phyloP scores from a whole-genome alignment of 306 rosid species.

The Begonia loranthoides region DNA sequence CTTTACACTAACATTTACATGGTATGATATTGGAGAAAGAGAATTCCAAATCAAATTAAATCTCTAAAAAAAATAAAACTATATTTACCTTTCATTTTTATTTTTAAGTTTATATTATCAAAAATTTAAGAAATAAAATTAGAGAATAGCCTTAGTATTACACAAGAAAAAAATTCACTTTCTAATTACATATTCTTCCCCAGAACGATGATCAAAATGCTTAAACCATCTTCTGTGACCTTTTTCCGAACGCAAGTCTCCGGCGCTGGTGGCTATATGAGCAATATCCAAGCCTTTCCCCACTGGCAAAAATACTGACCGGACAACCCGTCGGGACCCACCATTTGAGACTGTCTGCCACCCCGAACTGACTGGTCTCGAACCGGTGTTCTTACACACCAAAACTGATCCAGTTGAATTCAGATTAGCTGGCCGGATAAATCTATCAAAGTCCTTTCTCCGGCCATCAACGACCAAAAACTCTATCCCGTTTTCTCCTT shows the following conservation, averaged over 20 bases:
- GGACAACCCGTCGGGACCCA: slow-evolving; percentile 42
- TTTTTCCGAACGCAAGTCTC: slow-evolving; percentile 13
- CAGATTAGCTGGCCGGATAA: slow-evolving; percentile 50
- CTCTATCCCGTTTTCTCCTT: slow-evolving; percentile 37
- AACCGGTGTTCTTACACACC: slow-evolving; percentile 58
- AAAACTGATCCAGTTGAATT: slow-evolving; percentile 66
- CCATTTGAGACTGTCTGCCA: slow-evolving; percentile 47
- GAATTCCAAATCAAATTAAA: too few species aligned
- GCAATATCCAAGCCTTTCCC: slow-evolving; percentile 83
- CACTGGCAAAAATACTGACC: slow-evolving; percentile 79
- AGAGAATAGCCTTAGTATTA: too few species aligned
- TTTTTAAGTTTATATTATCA: too few species aligned
- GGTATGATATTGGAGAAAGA: too few species aligned
- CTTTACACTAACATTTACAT: too few species aligned
- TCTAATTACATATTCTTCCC: slow-evolving; percentile 66
- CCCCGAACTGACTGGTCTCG: slow-evolving; percentile 24
- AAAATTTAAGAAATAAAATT: too few species aligned
- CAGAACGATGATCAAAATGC: slow-evolving; percentile 73
- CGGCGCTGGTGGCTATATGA: slow-evolving; percentile 38
- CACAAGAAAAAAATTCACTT: slow-evolving; percentile 24
- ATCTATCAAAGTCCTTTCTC: slow-evolving; percentile 37
- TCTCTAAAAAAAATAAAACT: too few species aligned
- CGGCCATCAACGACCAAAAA: slow-evolving; percentile 65
- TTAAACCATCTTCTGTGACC: slow-evolving; percentile 49
- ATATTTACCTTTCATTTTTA: too few species aligned